Evolutionary conservation across 768 basidiomycete species (phyloP).

Genomic region (Tephrocybe sp.): DNA sequence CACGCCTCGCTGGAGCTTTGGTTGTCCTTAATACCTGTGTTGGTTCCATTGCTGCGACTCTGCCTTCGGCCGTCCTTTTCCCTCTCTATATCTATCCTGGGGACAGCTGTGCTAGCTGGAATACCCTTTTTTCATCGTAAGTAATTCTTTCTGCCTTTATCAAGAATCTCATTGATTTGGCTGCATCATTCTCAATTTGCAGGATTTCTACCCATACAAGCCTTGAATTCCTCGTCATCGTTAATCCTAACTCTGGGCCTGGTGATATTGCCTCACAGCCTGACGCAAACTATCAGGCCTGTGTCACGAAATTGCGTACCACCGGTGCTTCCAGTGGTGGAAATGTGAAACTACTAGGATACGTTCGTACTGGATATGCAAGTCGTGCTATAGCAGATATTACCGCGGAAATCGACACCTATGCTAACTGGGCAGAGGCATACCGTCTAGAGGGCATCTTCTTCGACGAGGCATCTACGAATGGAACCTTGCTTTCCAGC

Average conservation of each 20-base stretch:
- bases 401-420: constrained; percentile 27
- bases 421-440: constrained; percentile 26
- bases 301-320: constrained; percentile 21
- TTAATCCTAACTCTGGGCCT: constrained; percentile 33
- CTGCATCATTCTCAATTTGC: background rate
- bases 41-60: constrained; percentile 12
- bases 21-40: constrained; percentile 8
- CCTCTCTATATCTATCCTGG: constrained; percentile 33
- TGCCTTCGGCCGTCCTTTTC: constrained; percentile 27
- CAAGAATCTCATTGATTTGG: too few species aligned
- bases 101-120: constrained; percentile 24
- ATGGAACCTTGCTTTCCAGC: constrained; percentile 13
- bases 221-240: constrained; percentile 28
- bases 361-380: constrained; percentile 28
- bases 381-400: constrained; percentile 21
- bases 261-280: constrained; percentile 25
- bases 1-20: too few species aligned
- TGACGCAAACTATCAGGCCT: constrained; percentile 28
- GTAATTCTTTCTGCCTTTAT: background rate
- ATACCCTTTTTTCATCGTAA: constrained; percentile 25
- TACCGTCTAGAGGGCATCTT: constrained; percentile 35
- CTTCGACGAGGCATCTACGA: constrained; percentile 31
- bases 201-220: constrained; percentile 27
- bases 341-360: constrained; percentile 32
- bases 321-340: constrained; percentile 5